Evolutionary conservation across 768 basidiomycete species (phyloP).

Genomic region (Leccinum disarticulatum): DNA sequence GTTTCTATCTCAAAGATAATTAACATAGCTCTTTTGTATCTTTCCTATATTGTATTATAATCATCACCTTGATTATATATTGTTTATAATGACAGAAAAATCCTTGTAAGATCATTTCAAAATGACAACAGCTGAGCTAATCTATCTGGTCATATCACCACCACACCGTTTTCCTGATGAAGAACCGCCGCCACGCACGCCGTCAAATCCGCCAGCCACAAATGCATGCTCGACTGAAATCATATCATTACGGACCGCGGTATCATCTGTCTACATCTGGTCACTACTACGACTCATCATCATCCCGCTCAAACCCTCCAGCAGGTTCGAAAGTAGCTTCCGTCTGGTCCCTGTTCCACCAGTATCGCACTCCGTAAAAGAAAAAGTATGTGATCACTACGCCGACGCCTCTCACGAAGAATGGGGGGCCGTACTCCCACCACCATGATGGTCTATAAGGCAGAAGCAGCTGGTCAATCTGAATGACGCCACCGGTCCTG

Average conservation of each 20-base stretch:
- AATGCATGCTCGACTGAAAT: conserved; percentile 37
- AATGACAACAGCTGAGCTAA: too few species aligned
- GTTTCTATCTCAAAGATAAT: too few species aligned
- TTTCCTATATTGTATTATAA: too few species aligned
- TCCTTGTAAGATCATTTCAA: too few species aligned
- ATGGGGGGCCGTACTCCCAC: conserved; percentile 69
- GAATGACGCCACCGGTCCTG: conserved; percentile 83
- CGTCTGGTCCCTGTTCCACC: conserved; percentile 75
- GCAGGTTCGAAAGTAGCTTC: conserved; percentile 90
- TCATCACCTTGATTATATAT: too few species aligned
- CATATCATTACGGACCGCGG: background rate
- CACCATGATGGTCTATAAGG: conserved; percentile 91
- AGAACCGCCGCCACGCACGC: conserved; percentile 82
- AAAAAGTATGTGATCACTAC: conserved; percentile 62
- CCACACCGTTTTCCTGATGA: too few species aligned
- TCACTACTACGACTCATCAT: conserved; percentile 36
- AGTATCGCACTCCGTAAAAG: conserved; percentile 66
- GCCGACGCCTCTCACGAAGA: conserved; percentile 60
- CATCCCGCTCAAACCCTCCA: conserved; percentile 71
- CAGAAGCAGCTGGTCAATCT: conserved; percentile 78
- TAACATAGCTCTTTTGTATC: too few species aligned
- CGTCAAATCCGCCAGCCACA: conserved; percentile 93
- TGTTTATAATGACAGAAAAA: too few species aligned
- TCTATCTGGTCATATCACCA: too few species aligned
- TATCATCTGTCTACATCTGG: conserved; percentile 16